Evolutionary conservation across 768 basidiomycete species (phyloP).

Genomic region (Postia placenta): DNA sequence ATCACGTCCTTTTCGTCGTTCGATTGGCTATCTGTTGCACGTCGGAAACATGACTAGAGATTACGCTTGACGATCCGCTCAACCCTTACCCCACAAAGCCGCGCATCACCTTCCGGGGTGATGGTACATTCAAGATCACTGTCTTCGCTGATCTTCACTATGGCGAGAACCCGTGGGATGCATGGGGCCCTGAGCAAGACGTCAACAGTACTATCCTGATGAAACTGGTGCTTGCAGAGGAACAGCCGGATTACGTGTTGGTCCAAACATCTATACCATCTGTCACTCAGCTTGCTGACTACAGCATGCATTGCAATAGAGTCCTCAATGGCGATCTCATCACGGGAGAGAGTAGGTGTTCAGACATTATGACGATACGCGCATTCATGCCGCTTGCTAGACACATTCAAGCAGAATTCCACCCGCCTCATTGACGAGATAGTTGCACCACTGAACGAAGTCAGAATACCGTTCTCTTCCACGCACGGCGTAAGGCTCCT

Average conservation of each 20-base stretch:
- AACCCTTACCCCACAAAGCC: conserved; percentile 42
- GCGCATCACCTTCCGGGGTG: conserved; percentile 46
- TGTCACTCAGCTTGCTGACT: background rate
- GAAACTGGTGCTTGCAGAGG: conserved; percentile 46
- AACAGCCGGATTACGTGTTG: conserved; percentile 67
- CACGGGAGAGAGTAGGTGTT: conserved; percentile 56
- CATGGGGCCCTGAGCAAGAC: conserved; percentile 65
- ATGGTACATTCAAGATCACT: conserved; percentile 66
- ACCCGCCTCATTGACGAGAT: conserved; percentile 62
- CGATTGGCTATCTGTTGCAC: too few species aligned
- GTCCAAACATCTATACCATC: conserved; percentile 17
- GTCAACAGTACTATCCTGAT: conserved; percentile 55
- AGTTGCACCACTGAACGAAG: conserved; percentile 51
- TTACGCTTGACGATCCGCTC: conserved; percentile 10
- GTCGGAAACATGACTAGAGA: too few species aligned
- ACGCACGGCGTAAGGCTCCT: conserved; percentile 53
- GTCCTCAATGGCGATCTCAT: conserved; percentile 71
- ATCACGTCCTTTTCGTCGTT: too few species aligned
- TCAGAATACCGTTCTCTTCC: conserved; percentile 58
- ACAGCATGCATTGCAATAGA: conserved; percentile 29
- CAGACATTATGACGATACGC: too few species aligned
- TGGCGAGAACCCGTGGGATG: conserved; percentile 70
- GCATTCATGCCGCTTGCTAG: conserved; percentile 24
- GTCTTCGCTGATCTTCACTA: conserved; percentile 74
- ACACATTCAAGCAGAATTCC: conserved; percentile 58